Evolutionary conservation across 805 yeast genomes (phyloP).

Genomic region (Wickerhamomyces queroliae): DNA sequence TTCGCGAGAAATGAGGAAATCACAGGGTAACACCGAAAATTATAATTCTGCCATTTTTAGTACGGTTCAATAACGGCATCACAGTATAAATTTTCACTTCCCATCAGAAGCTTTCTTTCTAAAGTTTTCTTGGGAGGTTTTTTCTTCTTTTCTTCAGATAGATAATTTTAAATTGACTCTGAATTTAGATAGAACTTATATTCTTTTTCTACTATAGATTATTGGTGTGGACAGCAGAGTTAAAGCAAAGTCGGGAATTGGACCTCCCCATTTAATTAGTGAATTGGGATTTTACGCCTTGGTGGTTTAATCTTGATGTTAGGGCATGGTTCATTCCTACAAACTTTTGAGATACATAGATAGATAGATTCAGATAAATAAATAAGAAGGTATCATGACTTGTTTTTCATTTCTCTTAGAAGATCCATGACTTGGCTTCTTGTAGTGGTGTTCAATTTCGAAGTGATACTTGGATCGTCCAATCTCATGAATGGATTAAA

Average conservation of each 20-base stretch:
- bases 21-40: neutral
- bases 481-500: constrained; percentile 90
- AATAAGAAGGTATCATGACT: constrained; percentile 1
- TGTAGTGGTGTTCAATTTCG: constrained; percentile 48
- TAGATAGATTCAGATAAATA: neutral
- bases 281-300: neutral
- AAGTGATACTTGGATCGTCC: constrained; percentile 54
- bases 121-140: neutral
- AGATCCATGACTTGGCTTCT: constrained; percentile 59
- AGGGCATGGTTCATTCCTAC: constrained; percentile 1
- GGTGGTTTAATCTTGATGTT: neutral
- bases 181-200: constrained; percentile 36
- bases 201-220: constrained; percentile 21
- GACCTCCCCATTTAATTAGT: neutral
- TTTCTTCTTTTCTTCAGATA: constrained; percentile 21
- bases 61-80: too few species aligned
- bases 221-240: constrained; percentile 50
- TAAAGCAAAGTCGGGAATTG: constrained; percentile 22
- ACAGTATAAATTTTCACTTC: too few species aligned
- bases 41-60: too few species aligned
- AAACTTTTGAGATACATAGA: neutral
- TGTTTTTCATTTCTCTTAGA: constrained; percentile 75
- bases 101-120: neutral
- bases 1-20: neutral
- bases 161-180: constrained; percentile 26